phyloP scores from a whole-genome alignment of 108 stramenopile genomes.

The Chaetoceros tenuissimus region DNA sequence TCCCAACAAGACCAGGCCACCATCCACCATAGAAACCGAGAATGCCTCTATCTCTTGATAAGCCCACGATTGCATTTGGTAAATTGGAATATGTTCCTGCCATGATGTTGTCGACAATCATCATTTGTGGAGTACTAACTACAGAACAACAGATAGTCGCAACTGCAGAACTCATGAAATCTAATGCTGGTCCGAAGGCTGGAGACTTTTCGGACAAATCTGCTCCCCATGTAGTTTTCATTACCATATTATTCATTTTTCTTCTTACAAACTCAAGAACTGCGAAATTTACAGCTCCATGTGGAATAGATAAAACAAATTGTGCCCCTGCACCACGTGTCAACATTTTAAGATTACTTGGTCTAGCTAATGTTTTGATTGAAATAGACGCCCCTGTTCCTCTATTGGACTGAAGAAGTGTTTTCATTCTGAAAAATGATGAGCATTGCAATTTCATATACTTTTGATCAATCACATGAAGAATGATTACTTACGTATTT shows the following conservation, averaged over 20 bases:
- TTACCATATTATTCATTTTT: constrained; percentile 47
- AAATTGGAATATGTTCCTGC: constrained; percentile 89
- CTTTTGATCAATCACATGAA: neutral
- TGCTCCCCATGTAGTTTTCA: constrained; percentile 27
- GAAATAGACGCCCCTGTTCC: constrained; percentile 31
- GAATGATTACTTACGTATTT: constrained; percentile 17
- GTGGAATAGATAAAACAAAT: constrained; percentile 87
- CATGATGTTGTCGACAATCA: constrained; percentile 95
- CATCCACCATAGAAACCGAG: constrained; percentile 93
- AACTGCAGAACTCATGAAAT: constrained; percentile 86
- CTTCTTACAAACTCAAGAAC: constrained; percentile 82
- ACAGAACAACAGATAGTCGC: constrained; percentile 89
- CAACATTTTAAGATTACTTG: constrained; percentile 48
- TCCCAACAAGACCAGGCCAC: constrained; percentile 94
- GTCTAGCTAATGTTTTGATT: constrained; percentile 34
- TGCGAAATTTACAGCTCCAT: constrained; percentile 95
- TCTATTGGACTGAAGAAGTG: constrained; percentile 77
- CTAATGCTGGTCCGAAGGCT: constrained; percentile 75
- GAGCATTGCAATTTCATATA: neutral
- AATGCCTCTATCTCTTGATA: constrained; percentile 56
- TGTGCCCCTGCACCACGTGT: constrained; percentile 93
- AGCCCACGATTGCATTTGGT: constrained; percentile 38
- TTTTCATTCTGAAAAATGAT: constrained; percentile 79
- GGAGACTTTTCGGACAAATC: constrained; percentile 16
- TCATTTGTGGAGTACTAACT: constrained; percentile 92